Evolutionary conservation across 2,329 filamentous ascomycete species (phyloP).

Genomic region (Dactylonectria macrodidyma): DNA sequence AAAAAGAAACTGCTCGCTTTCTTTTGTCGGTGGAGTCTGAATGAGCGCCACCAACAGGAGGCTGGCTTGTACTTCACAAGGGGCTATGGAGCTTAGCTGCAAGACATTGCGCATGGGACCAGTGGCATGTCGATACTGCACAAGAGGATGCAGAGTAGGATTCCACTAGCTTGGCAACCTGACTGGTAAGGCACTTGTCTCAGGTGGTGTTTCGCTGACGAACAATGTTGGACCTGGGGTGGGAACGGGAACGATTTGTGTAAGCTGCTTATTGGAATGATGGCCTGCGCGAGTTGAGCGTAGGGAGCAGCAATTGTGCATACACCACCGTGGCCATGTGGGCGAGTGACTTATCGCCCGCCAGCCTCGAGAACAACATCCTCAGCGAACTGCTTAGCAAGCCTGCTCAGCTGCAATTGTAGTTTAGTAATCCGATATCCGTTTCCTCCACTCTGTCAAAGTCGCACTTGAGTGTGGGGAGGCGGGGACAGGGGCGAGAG

Average conservation of each 20-base stretch:
- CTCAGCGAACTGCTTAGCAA: not conserved
- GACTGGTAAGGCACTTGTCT: conserved; percentile 3
- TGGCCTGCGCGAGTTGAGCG: no score
- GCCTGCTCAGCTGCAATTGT: conserved; percentile 1
- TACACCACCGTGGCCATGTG: not conserved
- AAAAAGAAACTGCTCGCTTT: conserved; percentile 1
- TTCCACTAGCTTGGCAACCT: not conserved
- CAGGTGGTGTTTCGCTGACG: conserved; percentile 24
- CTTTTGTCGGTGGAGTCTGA: not conserved
- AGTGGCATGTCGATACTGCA: not conserved
- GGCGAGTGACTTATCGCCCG: not conserved
- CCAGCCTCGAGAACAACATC: not conserved
- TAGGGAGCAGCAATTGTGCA: not conserved
- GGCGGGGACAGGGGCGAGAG: conserved; percentile 1
- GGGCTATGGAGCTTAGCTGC: not conserved
- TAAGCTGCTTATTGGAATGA: not conserved
- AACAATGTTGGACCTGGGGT: conserved; percentile 19
- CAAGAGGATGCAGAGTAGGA: not conserved
- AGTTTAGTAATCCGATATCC: not conserved
- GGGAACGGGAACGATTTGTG: conserved; percentile 15
- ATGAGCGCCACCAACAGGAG: not conserved
- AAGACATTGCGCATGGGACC: not conserved
- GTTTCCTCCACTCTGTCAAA: not conserved
- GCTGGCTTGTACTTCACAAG: not conserved
- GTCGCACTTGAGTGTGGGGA: conserved; percentile 18